Evolutionary conservation across 352 stramenopile genomes (phyloP).

Genomic region (Phytophthora vignae): DNA sequence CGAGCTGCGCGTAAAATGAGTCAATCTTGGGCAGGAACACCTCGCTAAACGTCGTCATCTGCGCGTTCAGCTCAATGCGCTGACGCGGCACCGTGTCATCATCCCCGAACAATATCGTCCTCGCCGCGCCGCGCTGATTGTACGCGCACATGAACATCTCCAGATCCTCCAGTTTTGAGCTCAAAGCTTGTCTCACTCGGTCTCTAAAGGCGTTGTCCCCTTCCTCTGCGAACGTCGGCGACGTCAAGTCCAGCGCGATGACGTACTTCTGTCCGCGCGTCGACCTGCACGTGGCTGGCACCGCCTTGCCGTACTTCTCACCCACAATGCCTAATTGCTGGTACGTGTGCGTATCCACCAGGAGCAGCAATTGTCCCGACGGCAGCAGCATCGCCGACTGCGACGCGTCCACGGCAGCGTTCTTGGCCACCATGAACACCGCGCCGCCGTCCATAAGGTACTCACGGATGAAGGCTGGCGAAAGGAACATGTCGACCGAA

Average conservation of each 20-base stretch:
- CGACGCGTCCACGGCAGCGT: slow-evolving; percentile 64
- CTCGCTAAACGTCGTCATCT: slow-evolving; percentile 47
- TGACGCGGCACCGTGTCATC: slow-evolving; percentile 67
- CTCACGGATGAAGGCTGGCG: slow-evolving; percentile 61
- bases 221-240: slow-evolving; percentile 41
- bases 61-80: slow-evolving; percentile 70
- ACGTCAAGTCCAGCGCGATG: slow-evolving; percentile 67
- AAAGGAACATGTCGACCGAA: slow-evolving; percentile 64
- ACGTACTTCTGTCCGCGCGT: slow-evolving; percentile 64
- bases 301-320: slow-evolving; percentile 58
- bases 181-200: slow-evolving; percentile 56
- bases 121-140: slow-evolving; percentile 63
- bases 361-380: slow-evolving; percentile 70
- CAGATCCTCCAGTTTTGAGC: slow-evolving; percentile 57
- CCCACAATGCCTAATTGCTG: slow-evolving; percentile 76
- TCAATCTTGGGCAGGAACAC: slow-evolving; percentile 68
- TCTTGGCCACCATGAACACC: slow-evolving; percentile 84
- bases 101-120: slow-evolving; percentile 79
- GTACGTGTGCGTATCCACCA: slow-evolving; percentile 74
- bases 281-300: slow-evolving; percentile 31
- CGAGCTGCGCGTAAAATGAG: slow-evolving; percentile 43
- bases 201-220: slow-evolving; percentile 34
- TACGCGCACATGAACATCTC: slow-evolving; percentile 83
- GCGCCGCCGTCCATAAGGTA: slow-evolving; percentile 58
- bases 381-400: slow-evolving; percentile 71